Evolutionary conservation across 1,284 basidiomycete species (phyloP), one percentile per base, ranked within the genome.

Genomic region (Pseudozyma tsukubaensis): DNA sequence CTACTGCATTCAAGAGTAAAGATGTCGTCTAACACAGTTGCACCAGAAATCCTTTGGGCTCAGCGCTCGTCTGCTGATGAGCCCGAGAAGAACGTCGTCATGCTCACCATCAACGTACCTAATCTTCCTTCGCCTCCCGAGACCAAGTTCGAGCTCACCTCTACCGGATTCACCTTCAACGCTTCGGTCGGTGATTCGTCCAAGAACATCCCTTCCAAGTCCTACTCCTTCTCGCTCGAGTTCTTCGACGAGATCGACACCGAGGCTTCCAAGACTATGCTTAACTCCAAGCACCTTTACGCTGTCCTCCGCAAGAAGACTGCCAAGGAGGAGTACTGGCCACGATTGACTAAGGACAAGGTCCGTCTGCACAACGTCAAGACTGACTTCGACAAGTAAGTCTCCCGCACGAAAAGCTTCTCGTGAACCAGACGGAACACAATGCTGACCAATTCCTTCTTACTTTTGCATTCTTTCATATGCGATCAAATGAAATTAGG

Each of bases 331-430:
- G 84, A 85, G 56, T 85, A 73, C 79, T 85, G 84, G 84, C 84
- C 84, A 0, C 77, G 84, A 9, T 61, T 85, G 36, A 81, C 82
- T 54, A 85, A 85, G 77, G 82, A 85, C 16, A 85, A 85, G 81
- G 70, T 81, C 21, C 78, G 83, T 40, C 64, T 85, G 52, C 82
- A 84, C 66, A 84, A 83, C 55, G 82, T 85, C 76, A 85, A 85
- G 82, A 85, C 84, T 50, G 84, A 85, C 56, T 85, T 85, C 49
- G 79, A 81, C 72, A 84, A 84, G 72, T 29, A 29, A 29, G 24
- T 29, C 6, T 29, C 24, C 24, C 24, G 6, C 24, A 29, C 24
- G 24, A 29, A 3, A 29, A 29, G 24, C 24, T 29, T 29, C 6
- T 29, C 24, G 6, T 3, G 24, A 6, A 29, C 6, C 24, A 29